phyloP scores from a whole-genome alignment of 306 rosid genomes.

The Cajanus cajan region DNA sequence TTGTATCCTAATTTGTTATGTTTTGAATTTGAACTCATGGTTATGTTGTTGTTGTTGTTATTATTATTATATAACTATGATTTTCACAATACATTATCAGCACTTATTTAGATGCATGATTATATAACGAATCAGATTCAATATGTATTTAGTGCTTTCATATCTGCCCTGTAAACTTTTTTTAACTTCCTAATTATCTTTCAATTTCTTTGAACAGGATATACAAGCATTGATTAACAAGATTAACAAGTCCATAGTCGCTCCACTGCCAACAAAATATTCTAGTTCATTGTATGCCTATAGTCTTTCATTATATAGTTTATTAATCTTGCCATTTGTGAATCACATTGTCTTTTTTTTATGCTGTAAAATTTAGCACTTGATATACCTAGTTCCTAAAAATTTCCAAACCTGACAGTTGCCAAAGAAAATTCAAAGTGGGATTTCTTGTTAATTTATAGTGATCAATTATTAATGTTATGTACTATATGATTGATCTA shows the following conservation, averaged over 20 bases:
- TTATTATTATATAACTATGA: not conserved
- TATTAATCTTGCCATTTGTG: slow-evolving; percentile 16
- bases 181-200: slow-evolving; percentile 23
- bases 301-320: slow-evolving; percentile 18
- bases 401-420: slow-evolving; percentile 17
- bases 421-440: slow-evolving; percentile 16
- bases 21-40: no score
- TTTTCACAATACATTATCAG: not conserved
- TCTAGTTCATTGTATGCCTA: slow-evolving; percentile 83
- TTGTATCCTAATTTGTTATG: not conserved
- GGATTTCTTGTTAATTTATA: slow-evolving; percentile 18
- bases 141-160: not conserved
- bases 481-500: slow-evolving; percentile 19
- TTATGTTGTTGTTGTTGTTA: not conserved
- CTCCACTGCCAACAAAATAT: slow-evolving; percentile 95
- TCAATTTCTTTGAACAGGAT: slow-evolving; percentile 68
- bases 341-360: slow-evolving; percentile 10
- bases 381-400: not conserved
- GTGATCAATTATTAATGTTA: not conserved
- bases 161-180: slow-evolving; percentile 13
- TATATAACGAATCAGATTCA: slow-evolving; percentile 1
- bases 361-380: slow-evolving; percentile 9
- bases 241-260: slow-evolving; percentile 92
- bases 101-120: slow-evolving; percentile 9
- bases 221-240: slow-evolving; percentile 95